Percentiles rank a stretch among this genome's conserved stretches.
Conservation (phyloP, 2,329 filamentous ascomycete species). For the Ambrosiella beaveri region DNA sequence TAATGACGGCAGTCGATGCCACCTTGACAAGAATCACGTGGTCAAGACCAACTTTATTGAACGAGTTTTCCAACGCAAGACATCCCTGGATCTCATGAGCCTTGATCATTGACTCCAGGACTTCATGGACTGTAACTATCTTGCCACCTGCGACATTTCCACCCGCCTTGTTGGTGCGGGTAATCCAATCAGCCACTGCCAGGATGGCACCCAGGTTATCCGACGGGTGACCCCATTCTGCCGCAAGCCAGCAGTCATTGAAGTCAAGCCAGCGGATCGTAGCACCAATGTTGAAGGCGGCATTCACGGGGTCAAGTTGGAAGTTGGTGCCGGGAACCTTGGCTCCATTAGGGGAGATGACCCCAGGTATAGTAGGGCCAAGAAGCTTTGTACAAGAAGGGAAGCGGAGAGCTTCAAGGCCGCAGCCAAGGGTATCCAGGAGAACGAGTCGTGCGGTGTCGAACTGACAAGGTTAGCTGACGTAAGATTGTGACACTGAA, state of each 20-base stretch:
- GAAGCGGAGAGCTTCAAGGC: constrained; percentile 87
- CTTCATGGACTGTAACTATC: constrained; percentile 73
- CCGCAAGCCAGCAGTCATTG: constrained; percentile 98
- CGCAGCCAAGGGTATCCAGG: constrained; percentile 90
- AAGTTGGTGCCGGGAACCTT: constrained; percentile 84
- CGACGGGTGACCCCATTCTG: constrained; percentile 96
- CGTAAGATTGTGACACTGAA: background rate
- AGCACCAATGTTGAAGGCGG: constrained; percentile 95
- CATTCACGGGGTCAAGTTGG: constrained; percentile 87
- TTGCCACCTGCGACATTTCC: constrained; percentile 74
- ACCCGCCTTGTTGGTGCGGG: constrained; percentile 63
- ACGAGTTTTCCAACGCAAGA: constrained; percentile 91
- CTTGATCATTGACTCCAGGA: constrained; percentile 97
- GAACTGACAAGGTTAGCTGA: constrained; percentile 35
- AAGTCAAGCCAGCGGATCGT: constrained; percentile 99
- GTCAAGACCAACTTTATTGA: constrained; percentile 95
- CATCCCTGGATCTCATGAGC: constrained; percentile 98
- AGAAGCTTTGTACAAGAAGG: constrained; percentile 91
- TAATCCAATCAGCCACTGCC: constrained; percentile 93
- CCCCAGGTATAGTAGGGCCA: constrained; percentile 79
- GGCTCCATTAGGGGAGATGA: constrained; percentile 77
- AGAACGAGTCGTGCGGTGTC: constrained; percentile 95
- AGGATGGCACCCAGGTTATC: constrained; percentile 97
- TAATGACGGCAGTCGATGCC: constrained; percentile 81
- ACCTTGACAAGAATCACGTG: constrained; percentile 98